phyloP scores from a whole-genome alignment of 257 asterid species.

The Datura wrightii region DNA sequence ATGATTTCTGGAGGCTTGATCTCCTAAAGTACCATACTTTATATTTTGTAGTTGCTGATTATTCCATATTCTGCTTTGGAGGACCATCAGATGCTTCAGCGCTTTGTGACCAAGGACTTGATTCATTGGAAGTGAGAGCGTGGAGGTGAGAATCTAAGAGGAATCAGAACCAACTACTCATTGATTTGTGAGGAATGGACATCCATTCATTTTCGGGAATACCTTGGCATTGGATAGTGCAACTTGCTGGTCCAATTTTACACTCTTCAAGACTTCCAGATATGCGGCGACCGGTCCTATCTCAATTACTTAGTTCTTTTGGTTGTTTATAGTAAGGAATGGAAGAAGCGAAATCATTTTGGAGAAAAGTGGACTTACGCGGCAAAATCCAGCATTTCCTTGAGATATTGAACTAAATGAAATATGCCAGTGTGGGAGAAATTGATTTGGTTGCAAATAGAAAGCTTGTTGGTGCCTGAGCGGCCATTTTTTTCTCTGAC shows the following conservation, averaged over 20 bases:
- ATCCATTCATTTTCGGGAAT: neutral
- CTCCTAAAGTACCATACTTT: neutral
- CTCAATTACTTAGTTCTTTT: neutral
- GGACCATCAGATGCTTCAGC: slow-evolving; percentile 25
- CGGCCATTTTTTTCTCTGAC: neutral
- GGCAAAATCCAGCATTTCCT: slow-evolving; percentile 13
- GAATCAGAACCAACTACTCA: neutral
- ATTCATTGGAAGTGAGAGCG: neutral
- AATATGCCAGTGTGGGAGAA: neutral
- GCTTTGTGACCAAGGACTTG: slow-evolving; percentile 6
- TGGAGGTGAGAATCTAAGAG: slow-evolving; percentile 11
- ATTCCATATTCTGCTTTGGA: slow-evolving; percentile 3
- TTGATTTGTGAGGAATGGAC: slow-evolving; percentile 6
- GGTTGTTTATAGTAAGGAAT: neutral
- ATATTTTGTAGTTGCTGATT: neutral
- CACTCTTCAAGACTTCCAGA: neutral
- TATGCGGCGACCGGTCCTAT: too few species aligned
- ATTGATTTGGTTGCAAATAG: neutral
- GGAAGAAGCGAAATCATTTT: too few species aligned
- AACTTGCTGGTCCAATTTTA: neutral
- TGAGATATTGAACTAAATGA: neutral
- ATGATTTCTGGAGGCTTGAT: slow-evolving; percentile 16
- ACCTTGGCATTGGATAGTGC: slow-evolving; percentile 12
- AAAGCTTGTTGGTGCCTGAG: neutral
- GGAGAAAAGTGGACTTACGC: slow-evolving; percentile 9